These are phyloP conservation scores for Phytopythium litorale DNA, from an alignment of 352 stramenopile species.

Conservation along the genomic window DNA sequence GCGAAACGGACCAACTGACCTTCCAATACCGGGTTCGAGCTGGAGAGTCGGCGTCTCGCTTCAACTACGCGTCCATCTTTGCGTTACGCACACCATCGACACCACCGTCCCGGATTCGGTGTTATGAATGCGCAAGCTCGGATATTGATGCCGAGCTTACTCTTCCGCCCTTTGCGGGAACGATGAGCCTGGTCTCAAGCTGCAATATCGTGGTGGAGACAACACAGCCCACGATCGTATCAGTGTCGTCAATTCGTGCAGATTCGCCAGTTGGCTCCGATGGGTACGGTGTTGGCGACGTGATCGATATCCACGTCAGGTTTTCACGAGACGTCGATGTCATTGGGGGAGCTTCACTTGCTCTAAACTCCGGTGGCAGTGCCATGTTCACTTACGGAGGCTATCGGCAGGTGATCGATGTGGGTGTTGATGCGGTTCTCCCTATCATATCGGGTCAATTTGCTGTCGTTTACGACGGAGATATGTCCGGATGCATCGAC, in stretches of 20 bases:
- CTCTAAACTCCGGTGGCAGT: slow-evolving; percentile 42
- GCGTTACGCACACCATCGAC: slow-evolving; percentile 32
- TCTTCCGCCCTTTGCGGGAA: slow-evolving; percentile 23
- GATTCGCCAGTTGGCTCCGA: slow-evolving; percentile 21
- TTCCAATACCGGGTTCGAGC: slow-evolving; percentile 66
- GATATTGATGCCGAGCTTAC: slow-evolving; percentile 31
- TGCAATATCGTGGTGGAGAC: slow-evolving; percentile 41
- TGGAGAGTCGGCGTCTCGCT: slow-evolving; percentile 28
- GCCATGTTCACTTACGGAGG: slow-evolving; percentile 47
- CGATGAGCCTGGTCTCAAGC: slow-evolving; percentile 27
- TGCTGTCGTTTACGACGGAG: slow-evolving; percentile 36
- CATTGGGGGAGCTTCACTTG: slow-evolving; percentile 31
- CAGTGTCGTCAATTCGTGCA: slow-evolving; percentile 37
- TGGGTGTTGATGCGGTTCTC: slow-evolving; percentile 49
- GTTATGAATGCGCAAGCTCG: slow-evolving; percentile 14
- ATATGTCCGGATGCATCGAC: slow-evolving; percentile 44
- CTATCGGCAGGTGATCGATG: slow-evolving; percentile 62
- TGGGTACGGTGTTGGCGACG: slow-evolving; percentile 64
- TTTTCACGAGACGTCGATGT: slow-evolving; percentile 63
- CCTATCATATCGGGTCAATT: slow-evolving; percentile 64
- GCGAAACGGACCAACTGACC: slow-evolving; percentile 31
- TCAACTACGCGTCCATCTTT: slow-evolving; percentile 53
- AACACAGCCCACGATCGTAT: slow-evolving; percentile 25
- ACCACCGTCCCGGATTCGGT: slow-evolving; percentile 19
- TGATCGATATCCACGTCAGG: slow-evolving; percentile 59